Base-by-base conservation (phyloP, 1,284 basidiomycete genomes). In the Ganoderma multipileum region DNA sequence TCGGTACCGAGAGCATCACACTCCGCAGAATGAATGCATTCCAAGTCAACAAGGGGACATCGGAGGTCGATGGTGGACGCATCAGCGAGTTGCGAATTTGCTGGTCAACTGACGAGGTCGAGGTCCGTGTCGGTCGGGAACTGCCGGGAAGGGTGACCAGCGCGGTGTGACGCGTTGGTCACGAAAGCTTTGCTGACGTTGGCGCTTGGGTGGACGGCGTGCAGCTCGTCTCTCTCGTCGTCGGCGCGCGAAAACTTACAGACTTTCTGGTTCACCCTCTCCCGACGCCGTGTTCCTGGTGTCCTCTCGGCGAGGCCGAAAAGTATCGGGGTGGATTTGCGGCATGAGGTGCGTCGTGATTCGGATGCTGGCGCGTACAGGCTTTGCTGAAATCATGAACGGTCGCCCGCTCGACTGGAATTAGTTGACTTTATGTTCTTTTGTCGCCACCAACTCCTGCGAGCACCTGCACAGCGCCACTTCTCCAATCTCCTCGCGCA, bases 371-470 rank as follows among this genome's bases (percentile, higher is more conserved):
- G 28, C 11, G 30, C 42, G 4, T 62, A 18, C 41, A 47, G 47
- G 16, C n/a, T 18, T 54, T 33, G 39, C 65, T 55, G 23, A 60
- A 23, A 58, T 33, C 61, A 9, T 58, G 62, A 63, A 61, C 60
- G 62, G 50, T 12, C 42, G 16, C 59, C 59, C 42, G 52, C 39
- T 14, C 54, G 20, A 59, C 38, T 55, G 33, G 38, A 52, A 61
- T 28, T 54, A 79, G 78, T 71, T 79, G 76, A 79, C 76, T 77
- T 71, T 76, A 79, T 79, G 78, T 79, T 75, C 77, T 75, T 78
- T 77, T 79, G 78, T 75, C 76, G 78, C 74, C 76, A 77, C 74
- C 74, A 72, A 69, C 73, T 78, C 71, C 77, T 76, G 67, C 77
- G 78, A 77, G 71, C 74, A 72, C 73, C 73, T 70, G 69, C 70